Conservation (phyloP, 805 yeast species). For the Metschnikowia vanudenii region DNA sequence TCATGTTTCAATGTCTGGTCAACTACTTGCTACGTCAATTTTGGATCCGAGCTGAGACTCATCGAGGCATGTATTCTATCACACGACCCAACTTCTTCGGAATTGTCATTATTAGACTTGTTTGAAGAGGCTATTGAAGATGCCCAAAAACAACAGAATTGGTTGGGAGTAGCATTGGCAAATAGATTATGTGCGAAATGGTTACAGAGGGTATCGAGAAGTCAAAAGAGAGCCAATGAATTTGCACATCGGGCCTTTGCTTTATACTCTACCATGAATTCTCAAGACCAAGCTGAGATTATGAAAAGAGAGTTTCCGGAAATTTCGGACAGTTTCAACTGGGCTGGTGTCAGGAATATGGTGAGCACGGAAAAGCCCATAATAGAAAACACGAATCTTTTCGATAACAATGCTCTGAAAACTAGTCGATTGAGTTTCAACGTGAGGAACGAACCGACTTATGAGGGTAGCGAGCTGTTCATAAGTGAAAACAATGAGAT, state of each 20-base stretch:
- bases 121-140: constrained; percentile 47
- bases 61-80: constrained; percentile 31
- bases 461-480: neutral
- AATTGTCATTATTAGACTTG: constrained; percentile 40
- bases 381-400: constrained; percentile 8
- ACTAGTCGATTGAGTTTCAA: neutral
- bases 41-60: constrained; percentile 36
- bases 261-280: constrained; percentile 30
- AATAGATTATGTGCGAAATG: constrained; percentile 45
- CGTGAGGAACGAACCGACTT: neutral
- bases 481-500: constrained; percentile 2
- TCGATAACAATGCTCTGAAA: constrained; percentile 5
- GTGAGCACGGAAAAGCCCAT: constrained; percentile 3
- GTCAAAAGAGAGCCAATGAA: constrained; percentile 33
- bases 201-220: constrained; percentile 24
- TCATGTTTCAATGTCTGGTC: constrained; percentile 35
- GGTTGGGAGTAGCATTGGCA: constrained; percentile 40
- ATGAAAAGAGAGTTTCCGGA: constrained; percentile 31
- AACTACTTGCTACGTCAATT: constrained; percentile 34
- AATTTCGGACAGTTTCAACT: constrained; percentile 24
- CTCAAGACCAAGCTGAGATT: constrained; percentile 21
- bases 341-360: constrained; percentile 32
- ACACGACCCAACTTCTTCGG: constrained; percentile 19
- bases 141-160: constrained; percentile 29
- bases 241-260: constrained; percentile 40